Evolutionary conservation across 257 asterid genomes (phyloP), one percentile per base, ranked within the genome.

Genomic region (Solanum dulcamara): DNA sequence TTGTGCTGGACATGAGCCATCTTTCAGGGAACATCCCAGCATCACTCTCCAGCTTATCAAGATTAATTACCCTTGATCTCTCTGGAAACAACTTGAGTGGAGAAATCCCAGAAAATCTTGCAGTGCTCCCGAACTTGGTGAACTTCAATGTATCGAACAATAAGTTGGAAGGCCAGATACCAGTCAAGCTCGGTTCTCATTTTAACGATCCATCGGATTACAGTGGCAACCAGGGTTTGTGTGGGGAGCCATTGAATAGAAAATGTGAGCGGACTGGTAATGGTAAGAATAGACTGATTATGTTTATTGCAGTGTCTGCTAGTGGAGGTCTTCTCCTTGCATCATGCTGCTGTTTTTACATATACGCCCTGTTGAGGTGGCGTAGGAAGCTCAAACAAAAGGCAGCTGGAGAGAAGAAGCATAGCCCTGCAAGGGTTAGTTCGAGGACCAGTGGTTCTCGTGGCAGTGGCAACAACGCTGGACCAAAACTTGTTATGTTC

Each of bases 341-440:
- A 51, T 91, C 94, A 22, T 93, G 92, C 62, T 93, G 96, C 81
- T 93, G 97, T 89, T 91, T 92, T 90, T 94, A 93, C 48, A 87
- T 83, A 48, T 94, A 91, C 85, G 90, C 88, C 84, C 89, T 93
- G 86, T 84, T 94, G 87, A 92, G 89, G 86, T 94, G 98, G 98
- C 94, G 95, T 10, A 93, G 89, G 88, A 94, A 71, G 90, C 89
- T 93, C 81, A 91, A 86, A 88, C 86, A 86, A 32, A 84, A 89
- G 38, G 85, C 89, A 5, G 82, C 89, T 0, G 92, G 88, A 14
- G 95, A 92, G 70, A 92, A 92, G 89, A 94, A 93, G 86, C 93
- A 62, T 55, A 92, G 96, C 85, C 97, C 98, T 0, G 91, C 93
- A 40, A 83, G 95, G 85, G 91, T 91, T 9, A 94, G 98, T 85